phyloP scores from a whole-genome alignment of 2,329 filamentous ascomycete species.

The Tympanopsis confertula region DNA sequence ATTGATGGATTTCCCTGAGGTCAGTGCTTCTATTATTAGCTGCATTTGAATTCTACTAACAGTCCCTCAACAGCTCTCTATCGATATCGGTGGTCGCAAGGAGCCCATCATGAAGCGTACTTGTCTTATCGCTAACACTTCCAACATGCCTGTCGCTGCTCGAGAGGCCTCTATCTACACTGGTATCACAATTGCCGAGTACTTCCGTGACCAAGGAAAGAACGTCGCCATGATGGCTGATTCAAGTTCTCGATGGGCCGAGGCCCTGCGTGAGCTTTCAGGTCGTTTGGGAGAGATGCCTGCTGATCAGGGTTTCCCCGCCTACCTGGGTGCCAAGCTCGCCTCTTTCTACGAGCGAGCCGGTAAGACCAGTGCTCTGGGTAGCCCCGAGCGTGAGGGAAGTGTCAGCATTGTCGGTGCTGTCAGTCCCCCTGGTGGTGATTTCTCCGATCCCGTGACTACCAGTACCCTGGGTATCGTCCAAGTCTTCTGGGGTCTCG shows the following conservation, averaged over 20 bases:
- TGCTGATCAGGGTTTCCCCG: conserved; percentile 98
- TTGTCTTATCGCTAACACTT: conserved; percentile 95
- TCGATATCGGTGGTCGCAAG: conserved; percentile 84
- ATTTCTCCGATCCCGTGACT: conserved; percentile 97
- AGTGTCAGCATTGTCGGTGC: conserved; percentile 97
- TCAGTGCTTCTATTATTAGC: no score
- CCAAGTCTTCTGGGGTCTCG: conserved; percentile 98
- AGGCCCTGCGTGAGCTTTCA: conserved; percentile 95
- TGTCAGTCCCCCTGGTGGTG: conserved; percentile 92
- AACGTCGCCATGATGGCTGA: conserved; percentile 99
- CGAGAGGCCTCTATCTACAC: conserved; percentile 99
- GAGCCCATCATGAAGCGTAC: conserved; percentile 99
- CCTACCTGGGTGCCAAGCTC: conserved; percentile 90
- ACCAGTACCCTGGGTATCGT: conserved; percentile 90
- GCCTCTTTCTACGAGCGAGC: conserved; percentile 99
- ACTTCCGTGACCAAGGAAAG: conserved; percentile 94
- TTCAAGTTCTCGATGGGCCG: conserved; percentile 94
- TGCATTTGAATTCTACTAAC: no score
- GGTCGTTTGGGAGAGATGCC: conserved; percentile 99
- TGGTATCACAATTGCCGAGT: conserved; percentile 85
- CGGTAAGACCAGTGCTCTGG: conserved; percentile 73
- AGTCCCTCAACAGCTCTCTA: conserved; percentile 80
- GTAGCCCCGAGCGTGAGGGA: conserved; percentile 77
- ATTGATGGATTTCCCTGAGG: conserved; percentile 90
- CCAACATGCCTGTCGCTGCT: conserved; percentile 98